Conservation (phyloP, 1,139 yeast species). For the Pichia terricola region DNA sequence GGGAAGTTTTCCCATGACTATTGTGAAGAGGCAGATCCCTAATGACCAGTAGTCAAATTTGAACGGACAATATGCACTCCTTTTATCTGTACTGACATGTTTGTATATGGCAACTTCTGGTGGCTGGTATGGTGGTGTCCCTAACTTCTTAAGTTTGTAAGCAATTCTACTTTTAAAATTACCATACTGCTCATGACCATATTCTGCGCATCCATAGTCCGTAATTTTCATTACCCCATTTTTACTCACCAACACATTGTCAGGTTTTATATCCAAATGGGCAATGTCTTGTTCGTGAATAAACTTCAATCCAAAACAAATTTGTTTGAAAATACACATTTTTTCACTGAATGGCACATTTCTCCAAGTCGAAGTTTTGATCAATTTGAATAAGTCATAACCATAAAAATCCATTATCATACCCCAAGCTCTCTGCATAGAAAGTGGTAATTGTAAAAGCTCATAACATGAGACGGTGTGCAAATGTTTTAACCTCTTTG, state of each 20-base stretch:
- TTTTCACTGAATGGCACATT: conserved; percentile 35
- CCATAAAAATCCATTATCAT: conserved; percentile 56
- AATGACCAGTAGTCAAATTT: conserved; percentile 67
- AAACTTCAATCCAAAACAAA: conserved; percentile 41
- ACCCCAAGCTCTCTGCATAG: conserved; percentile 68
- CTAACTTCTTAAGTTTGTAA: conserved; percentile 43
- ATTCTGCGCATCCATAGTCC: conserved; percentile 68
- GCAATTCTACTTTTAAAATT: conserved; percentile 42
- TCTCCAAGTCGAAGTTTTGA: conserved; percentile 38
- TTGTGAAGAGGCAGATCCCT: conserved; percentile 55
- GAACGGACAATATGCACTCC: conserved; percentile 52
- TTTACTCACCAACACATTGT: conserved; percentile 45
- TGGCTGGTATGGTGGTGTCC: conserved; percentile 74
- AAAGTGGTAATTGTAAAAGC: conserved; percentile 49
- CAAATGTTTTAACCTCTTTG: conserved; percentile 39
- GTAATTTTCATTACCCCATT: conserved; percentile 61
- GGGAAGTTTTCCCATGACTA: conserved; percentile 53
- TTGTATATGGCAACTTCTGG: conserved; percentile 61
- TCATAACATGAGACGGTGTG: conserved; percentile 53
- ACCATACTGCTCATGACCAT: conserved; percentile 48
- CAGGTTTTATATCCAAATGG: conserved; percentile 62
- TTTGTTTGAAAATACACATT: conserved; percentile 54
- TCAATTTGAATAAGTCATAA: conserved; percentile 42
- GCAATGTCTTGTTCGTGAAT: conserved; percentile 50
- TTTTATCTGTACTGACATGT: conserved; percentile 25